A percentile compares a stretch with the other conserved stretches of the same genome.
Evolutionary conservation across 306 rosid species (phyloP).

Genomic region (Prunus mume): DNA sequence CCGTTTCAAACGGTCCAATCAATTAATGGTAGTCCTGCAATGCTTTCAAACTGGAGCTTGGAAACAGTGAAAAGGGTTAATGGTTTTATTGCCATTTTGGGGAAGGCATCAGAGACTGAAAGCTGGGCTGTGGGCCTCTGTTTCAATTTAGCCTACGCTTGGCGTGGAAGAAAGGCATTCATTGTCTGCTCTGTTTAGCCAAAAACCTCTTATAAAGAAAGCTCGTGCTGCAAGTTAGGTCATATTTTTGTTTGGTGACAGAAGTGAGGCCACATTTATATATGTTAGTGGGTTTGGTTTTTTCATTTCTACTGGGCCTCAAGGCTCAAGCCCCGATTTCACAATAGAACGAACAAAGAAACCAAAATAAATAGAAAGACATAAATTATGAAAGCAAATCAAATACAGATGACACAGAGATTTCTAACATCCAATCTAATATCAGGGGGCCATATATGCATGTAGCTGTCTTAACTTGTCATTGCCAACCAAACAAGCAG

Average conservation of each 20-base stretch:
- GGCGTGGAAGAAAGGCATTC: neutral
- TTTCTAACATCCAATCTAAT: too few relatives aligned
- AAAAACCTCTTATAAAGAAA: neutral
- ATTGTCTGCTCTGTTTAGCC: neutral
- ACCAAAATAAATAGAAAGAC: too few relatives aligned
- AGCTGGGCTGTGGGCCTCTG: neutral
- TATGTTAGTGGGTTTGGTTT: too few relatives aligned
- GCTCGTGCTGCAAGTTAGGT: neutral
- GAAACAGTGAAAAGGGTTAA: neutral
- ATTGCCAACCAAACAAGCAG: conserved; percentile 1
- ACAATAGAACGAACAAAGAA: too few relatives aligned
- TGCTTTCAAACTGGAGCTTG: neutral
- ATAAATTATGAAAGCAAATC: too few relatives aligned
- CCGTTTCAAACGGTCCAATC: neutral
- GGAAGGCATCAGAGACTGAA: neutral
- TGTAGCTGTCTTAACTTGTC: neutral
- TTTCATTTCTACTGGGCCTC: too few relatives aligned
- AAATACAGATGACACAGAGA: too few relatives aligned
- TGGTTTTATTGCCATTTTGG: neutral
- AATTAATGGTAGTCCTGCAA: neutral
- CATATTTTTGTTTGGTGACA: too few relatives aligned
- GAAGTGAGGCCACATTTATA: too few relatives aligned
- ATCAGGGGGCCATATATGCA: neutral
- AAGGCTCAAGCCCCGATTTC: too few relatives aligned
- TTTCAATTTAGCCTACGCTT: neutral